Evolutionary conservation across 805 yeast species (phyloP).

Genomic region (Kodamaea neixiangensis): DNA sequence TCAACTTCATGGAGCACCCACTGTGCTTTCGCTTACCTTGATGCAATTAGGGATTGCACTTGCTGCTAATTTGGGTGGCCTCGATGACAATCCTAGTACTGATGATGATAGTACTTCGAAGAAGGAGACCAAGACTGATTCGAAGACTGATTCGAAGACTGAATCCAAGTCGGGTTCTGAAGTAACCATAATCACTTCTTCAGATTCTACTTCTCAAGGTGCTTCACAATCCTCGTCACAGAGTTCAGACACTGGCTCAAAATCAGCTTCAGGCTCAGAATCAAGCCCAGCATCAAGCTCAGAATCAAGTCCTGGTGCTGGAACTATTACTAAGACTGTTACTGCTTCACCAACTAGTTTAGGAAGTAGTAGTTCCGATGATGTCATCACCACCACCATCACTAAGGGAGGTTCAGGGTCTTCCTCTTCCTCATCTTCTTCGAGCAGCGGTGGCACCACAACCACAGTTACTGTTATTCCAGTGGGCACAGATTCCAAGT

Average conservation of each 20-base stretch:
- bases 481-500: background rate
- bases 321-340: conserved; percentile 11
- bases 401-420: background rate
- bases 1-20: conserved; percentile 2
- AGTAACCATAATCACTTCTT: background rate
- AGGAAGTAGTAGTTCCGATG: background rate
- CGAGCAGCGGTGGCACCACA: background rate
- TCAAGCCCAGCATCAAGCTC: conserved; percentile 1
- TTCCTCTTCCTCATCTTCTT: background rate
- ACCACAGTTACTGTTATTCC: background rate
- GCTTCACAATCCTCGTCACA: no score
- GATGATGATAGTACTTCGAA: background rate
- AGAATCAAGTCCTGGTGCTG: conserved; percentile 9
- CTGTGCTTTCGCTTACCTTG: conserved; percentile 8
- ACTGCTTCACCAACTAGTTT: conserved; percentile 11
- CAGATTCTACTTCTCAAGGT: background rate
- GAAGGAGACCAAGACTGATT: conserved; percentile 9
- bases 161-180: background rate
- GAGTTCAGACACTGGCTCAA: no score
- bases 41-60: conserved; percentile 13
- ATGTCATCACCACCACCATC: background rate
- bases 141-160: conserved; percentile 1
- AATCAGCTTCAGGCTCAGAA: background rate
- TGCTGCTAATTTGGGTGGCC: conserved; percentile 18
- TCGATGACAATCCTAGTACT: conserved; percentile 12